A percentile compares a stretch with the other conserved stretches of the same genome.
phyloP scores from a whole-genome alignment of 2,329 filamentous ascomycete species.

The Apiospora saccharicola region DNA sequence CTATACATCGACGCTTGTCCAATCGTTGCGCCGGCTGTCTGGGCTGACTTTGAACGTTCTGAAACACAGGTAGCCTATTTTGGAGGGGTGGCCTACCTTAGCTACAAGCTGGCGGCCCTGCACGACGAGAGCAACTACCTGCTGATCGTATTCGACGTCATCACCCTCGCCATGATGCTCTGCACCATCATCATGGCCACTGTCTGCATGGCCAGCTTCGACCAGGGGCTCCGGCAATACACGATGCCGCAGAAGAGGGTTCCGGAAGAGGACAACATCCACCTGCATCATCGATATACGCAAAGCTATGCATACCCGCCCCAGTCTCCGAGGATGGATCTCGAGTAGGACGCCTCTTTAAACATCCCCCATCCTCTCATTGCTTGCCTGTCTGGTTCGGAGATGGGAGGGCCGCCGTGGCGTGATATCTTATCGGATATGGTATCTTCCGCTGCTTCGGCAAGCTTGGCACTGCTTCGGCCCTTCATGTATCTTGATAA shows the following conservation, averaged over 20 bases:
- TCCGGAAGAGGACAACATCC: constrained; percentile 8
- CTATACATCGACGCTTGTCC: not conserved
- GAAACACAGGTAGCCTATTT: not conserved
- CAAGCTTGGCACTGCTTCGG: no score
- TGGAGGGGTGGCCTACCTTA: not conserved
- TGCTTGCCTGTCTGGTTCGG: not conserved
- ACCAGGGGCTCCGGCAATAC: not conserved
- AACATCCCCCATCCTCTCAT: not conserved
- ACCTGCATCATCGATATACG: not conserved
- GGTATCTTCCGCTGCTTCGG: no score
- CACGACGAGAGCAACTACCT: constrained; percentile 9
- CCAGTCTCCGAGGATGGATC: constrained; percentile 8
- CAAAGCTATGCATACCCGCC: not conserved
- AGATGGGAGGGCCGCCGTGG: no score
- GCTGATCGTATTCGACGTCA: not conserved
- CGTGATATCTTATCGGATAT: no score
- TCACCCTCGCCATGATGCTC: constrained; percentile 7
- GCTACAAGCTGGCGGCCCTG: constrained; percentile 9
- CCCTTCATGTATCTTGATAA: no score
- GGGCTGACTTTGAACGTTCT: no score
- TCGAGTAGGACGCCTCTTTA: not conserved
- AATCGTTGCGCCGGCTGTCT: not conserved
- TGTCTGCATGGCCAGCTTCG: constrained; percentile 8
- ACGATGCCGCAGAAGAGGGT: constrained; percentile 12
- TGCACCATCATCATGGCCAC: constrained; percentile 16